Evolutionary conservation across 2,329 filamentous ascomycete genomes (phyloP), one percentile per base, ranked within the genome.

Genomic region (Talaromyces sp.): DNA sequence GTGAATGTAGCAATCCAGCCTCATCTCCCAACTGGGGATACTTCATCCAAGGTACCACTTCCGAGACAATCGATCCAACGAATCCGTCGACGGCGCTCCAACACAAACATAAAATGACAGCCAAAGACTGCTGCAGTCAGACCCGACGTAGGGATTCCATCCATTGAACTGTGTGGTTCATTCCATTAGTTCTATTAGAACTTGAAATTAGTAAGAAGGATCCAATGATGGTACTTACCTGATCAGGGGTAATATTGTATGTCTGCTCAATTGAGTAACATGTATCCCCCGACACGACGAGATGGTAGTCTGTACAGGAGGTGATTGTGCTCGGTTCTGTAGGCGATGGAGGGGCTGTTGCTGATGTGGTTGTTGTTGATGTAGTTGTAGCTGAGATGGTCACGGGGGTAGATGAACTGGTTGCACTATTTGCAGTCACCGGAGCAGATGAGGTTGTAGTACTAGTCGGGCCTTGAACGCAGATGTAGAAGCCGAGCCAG

Each of bases 81-180:
- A 31, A 8, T 17, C 17, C 49, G 25, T 29, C 25, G 25, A 17
- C 5, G 47, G 7, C 15, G 29, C 29, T 19, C 17, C 29, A 13
- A 67, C 53, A 60, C 64, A 69, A 31, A 69, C 62, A 62, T 65
- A 66, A 36, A 67, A 69, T n/a, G 61, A 66, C 15, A 68, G 56
- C 54, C 56, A 61, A 8, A 64, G 54, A 34, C 31, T 59, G 5
- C n/a, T 29, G 13, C 38, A 61, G 15, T 34, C 5, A 47, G 54
- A 17, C 36, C 56, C 63, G 8, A 64, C 56, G n/a, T 40, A 31
- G 2, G 54, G 62, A n/a, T 64, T 64, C 54, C 31, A 60, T 49
- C 10, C 27, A n/a, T 13, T 25, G n/a, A 49, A 60, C 58, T 60
- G n/a, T 60, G n/a, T 47, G n/a, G 15, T 49, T 60, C 2, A 11